Evolutionary conservation across 805 yeast genomes (phyloP).

Genomic region (Dipodascopsis uninucleata): DNA sequence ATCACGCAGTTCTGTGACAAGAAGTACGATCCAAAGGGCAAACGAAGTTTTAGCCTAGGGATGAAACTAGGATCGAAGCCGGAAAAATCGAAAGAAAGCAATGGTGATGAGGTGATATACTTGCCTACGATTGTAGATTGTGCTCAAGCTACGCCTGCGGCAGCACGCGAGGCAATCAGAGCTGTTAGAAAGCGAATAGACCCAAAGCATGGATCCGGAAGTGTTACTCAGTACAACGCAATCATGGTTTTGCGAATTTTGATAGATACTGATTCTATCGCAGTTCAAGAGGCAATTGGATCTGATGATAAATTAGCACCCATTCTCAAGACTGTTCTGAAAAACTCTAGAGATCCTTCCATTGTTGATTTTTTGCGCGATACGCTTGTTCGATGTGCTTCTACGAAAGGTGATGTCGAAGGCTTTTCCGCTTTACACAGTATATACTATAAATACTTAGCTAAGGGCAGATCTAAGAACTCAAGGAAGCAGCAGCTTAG

Average conservation of each 20-base stretch:
- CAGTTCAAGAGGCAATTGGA: constrained; percentile 5
- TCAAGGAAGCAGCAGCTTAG: neutral
- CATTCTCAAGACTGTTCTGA: constrained; percentile 7
- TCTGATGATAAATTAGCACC: constrained; percentile 13
- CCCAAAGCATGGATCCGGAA: constrained; percentile 5
- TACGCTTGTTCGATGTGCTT: constrained; percentile 1
- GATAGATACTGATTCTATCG: constrained; percentile 15
- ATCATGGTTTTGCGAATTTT: constrained; percentile 16
- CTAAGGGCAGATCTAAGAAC: neutral
- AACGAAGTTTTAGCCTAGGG: too few relatives aligned
- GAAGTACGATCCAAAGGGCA: neutral
- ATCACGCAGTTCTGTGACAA: constrained; percentile 21
- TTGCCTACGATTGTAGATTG: constrained; percentile 25
- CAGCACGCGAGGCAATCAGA: constrained; percentile 19
- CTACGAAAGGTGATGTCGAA: too few relatives aligned
- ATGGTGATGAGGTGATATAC: constrained; percentile 16
- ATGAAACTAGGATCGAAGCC: too few relatives aligned
- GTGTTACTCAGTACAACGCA: constrained; percentile 19
- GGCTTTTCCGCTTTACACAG: too few relatives aligned
- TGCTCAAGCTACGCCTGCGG: constrained; percentile 22
- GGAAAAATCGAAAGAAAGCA: too few relatives aligned
- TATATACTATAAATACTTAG: too few relatives aligned
- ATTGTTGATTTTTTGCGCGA: constrained; percentile 6
- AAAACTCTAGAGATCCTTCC: constrained; percentile 10
- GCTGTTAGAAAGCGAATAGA: constrained; percentile 20